A percentile compares a stretch with the other conserved stretches of the same genome.
phyloP scores from a whole-genome alignment of 176 grass and related monocot genomes.

The Triticum timopheevii region DNA sequence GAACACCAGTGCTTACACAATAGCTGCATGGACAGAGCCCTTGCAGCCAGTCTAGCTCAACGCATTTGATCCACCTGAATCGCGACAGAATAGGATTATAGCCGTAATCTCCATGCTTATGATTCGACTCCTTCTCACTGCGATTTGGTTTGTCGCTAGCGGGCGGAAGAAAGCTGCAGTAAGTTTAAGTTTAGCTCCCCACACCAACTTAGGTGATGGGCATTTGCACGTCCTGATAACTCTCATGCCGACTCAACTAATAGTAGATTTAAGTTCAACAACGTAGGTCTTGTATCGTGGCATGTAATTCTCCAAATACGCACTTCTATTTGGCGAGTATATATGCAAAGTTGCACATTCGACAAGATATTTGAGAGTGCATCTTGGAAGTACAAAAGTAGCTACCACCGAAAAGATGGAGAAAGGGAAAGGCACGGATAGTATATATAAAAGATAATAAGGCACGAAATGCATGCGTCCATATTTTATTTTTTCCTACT shows the following conservation, averaged over 20 bases:
- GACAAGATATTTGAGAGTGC: not conserved
- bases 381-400: not conserved
- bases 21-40: too few relatives aligned
- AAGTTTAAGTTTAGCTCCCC: not conserved
- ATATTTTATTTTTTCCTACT: not conserved
- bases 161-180: not conserved
- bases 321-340: not conserved
- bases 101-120: not conserved
- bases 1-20: too few relatives aligned
- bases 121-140: not conserved
- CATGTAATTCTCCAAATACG: not conserved
- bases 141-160: too few relatives aligned
- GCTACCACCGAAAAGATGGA: not conserved
- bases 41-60: too few relatives aligned
- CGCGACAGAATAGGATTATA: too few relatives aligned
- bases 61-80: too few relatives aligned
- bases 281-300: not conserved
- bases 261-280: not conserved
- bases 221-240: not conserved
- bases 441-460: not conserved
- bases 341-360: not conserved
- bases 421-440: not conserved
- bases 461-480: not conserved
- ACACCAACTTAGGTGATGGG: not conserved
- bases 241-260: not conserved